Conservation (phyloP, 177 flowering plant genomes). For the Vitis hybrid region DNA sequence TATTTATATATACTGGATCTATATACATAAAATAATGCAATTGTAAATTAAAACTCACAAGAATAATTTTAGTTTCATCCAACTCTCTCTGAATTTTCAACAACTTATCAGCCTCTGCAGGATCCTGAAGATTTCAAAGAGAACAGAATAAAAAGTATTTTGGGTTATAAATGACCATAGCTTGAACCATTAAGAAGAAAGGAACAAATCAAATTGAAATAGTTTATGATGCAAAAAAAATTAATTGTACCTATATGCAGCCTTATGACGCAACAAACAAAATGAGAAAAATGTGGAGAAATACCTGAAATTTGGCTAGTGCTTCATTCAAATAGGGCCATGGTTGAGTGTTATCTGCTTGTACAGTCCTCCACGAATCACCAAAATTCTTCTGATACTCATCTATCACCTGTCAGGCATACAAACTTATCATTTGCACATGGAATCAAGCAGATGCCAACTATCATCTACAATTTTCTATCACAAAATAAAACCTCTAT, state of each 20-base stretch:
- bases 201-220: background rate
- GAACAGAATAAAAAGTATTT: background rate
- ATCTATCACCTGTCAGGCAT: conserved; percentile 62
- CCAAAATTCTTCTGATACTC: conserved; percentile 91
- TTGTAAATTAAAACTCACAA: conserved; percentile 50
- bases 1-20: background rate
- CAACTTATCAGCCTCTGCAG: conserved; percentile 98
- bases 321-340: conserved; percentile 91
- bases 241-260: background rate
- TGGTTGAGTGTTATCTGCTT: conserved; percentile 62
- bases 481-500: background rate
- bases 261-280: background rate
- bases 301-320: conserved; percentile 83
- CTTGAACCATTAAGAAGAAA: background rate
- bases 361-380: conserved; percentile 77
- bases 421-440: background rate
- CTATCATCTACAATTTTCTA: background rate
- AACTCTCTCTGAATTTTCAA: conserved; percentile 91
- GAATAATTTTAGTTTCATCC: conserved; percentile 99
- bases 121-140: conserved; percentile 55
- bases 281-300: background rate
- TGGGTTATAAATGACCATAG: background rate
- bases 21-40: background rate
- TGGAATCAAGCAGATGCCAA: conserved; percentile 1
- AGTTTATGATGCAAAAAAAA: no score